These are phyloP conservation scores for Fusarium proliferatum DNA, from an alignment of 2,329 filamentous ascomycete species.

Conservation along the genomic window DNA sequence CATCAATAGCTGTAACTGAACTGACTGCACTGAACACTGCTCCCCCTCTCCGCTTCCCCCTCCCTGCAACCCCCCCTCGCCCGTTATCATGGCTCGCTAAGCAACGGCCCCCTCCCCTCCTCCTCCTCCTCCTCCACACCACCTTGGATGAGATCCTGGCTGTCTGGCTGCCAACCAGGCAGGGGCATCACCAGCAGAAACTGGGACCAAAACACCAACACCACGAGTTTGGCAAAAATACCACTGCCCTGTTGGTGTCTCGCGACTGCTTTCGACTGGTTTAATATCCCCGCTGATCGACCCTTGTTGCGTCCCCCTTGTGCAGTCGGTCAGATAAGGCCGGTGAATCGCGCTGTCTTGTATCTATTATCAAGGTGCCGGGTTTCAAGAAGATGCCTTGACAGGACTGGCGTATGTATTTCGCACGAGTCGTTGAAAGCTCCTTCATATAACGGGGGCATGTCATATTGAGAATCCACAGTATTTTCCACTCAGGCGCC, in stretches of 20 bases:
- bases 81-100: no score
- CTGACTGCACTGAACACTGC: neutral
- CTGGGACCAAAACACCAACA: constrained; percentile 27
- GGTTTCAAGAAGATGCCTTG: neutral
- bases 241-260: constrained; percentile 22
- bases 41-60: neutral
- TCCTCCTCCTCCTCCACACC: constrained; percentile 14
- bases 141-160: constrained; percentile 24
- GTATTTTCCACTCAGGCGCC: constrained; percentile 6
- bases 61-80: neutral
- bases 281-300: constrained; percentile 44
- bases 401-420: neutral
- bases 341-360: constrained; percentile 16
- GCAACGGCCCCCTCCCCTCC: no score
- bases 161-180: constrained; percentile 15
- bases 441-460: constrained; percentile 6
- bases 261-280: constrained; percentile 28
- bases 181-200: constrained; percentile 1
- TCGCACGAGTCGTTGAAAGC: neutral
- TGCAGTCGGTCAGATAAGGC: constrained; percentile 43
- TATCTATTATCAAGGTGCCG: neutral
- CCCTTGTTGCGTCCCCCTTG: constrained; percentile 22
- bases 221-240: constrained; percentile 6
- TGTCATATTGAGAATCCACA: constrained; percentile 4
- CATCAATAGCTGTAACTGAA: constrained; percentile 9